Evolutionary conservation across 177 flowering plant species (phyloP).

Genomic region (Vitis hybrid): DNA sequence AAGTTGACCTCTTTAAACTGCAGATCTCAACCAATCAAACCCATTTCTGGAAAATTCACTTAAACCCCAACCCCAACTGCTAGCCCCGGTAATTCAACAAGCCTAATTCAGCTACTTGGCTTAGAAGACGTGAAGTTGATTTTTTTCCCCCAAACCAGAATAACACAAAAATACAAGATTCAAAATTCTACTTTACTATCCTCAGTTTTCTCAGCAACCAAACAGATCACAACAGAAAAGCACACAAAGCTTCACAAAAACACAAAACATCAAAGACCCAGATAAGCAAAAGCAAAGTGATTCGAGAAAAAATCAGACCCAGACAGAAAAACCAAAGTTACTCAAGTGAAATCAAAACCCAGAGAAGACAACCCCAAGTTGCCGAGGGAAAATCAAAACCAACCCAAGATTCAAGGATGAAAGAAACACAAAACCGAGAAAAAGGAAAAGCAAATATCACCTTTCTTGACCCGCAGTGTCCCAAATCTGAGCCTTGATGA

Average conservation of each 20-base stretch:
- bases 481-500: conserved; percentile 53
- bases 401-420: too few relatives aligned
- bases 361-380: too few relatives aligned
- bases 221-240: neutral
- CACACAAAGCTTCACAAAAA: neutral
- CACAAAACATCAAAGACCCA: conserved; percentile 12
- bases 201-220: neutral
- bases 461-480: conserved; percentile 56
- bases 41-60: neutral
- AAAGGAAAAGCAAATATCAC: conserved; percentile 12
- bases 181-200: too few relatives aligned
- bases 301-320: too few relatives aligned
- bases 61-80: neutral
- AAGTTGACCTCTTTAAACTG: neutral
- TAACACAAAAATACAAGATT: too few relatives aligned
- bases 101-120: too few relatives aligned
- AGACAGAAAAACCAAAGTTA: too few relatives aligned
- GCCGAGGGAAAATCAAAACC: too few relatives aligned
- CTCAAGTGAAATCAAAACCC: too few relatives aligned
- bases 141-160: too few relatives aligned
- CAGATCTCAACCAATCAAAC: conserved; percentile 5
- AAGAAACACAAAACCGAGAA: neutral
- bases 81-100: neutral
- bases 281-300: conserved; percentile 6
- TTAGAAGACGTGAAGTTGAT: too few relatives aligned